A percentile compares a stretch with the other conserved stretches of the same genome.
These are phyloP conservation scores for Serendipita vermifera DNA, from an alignment of 768 basidiomycete species.

Conservation along the genomic window DNA sequence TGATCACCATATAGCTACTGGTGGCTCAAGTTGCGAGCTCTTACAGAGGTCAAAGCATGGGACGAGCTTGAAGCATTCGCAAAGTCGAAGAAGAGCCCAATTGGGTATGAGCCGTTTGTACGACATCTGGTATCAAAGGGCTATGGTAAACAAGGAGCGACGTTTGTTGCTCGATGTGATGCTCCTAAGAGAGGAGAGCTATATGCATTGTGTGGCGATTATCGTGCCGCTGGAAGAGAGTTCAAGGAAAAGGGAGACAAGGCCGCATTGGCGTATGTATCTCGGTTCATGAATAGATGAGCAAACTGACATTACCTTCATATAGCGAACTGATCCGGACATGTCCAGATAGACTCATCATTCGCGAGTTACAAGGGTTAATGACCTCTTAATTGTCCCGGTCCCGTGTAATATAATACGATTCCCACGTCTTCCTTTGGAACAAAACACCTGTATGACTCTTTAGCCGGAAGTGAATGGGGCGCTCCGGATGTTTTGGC, in stretches of 20 bases:
- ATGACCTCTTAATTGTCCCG: conserved; percentile 21
- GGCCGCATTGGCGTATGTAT: conserved; percentile 29
- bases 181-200: conserved; percentile 68
- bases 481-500: too few species aligned
- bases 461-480: too few species aligned
- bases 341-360: conserved; percentile 70
- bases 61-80: conserved; percentile 77
- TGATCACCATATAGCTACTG: too few species aligned
- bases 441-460: too few species aligned
- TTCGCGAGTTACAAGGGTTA: conserved; percentile 42
- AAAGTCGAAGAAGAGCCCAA: conserved; percentile 78
- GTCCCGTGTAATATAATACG: conserved; percentile 17
- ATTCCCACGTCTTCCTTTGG: too few species aligned
- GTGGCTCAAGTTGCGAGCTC: conserved; percentile 78
- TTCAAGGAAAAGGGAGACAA: conserved; percentile 85
- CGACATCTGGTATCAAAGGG: conserved; percentile 63
- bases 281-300: neutral
- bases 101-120: conserved; percentile 89
- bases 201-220: conserved; percentile 83
- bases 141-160: conserved; percentile 57
- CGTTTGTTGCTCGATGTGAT: conserved; percentile 77
- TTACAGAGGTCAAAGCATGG: conserved; percentile 71
- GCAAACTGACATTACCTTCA: conserved; percentile 13
- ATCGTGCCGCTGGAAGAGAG: conserved; percentile 74
- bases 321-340: conserved; percentile 54